Base-by-base conservation (phyloP, 768 basidiomycete species). In the Phylloporus rhodoxanthus region DNA sequence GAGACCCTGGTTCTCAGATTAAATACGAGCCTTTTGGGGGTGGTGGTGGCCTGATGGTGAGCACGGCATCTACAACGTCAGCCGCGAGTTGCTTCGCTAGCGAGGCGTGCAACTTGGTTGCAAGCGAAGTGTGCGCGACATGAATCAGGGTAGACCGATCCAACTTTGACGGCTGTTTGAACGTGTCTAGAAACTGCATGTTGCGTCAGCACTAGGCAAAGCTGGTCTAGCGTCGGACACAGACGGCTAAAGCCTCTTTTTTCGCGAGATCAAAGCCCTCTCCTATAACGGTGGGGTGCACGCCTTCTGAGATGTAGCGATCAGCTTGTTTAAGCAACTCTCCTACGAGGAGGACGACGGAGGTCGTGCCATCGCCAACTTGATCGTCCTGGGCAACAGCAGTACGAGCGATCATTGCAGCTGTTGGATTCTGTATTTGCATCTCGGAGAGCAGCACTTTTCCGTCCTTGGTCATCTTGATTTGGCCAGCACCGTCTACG, bases 381-480 rank as follows among this genome's bases (percentile, higher is more conserved):
- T 97, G 94, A 64, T 98, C 96, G 59, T 99, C 96, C 67, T 98
- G 96, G 3, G 96, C 95, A 20, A 97, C 95, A 13, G 96, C 96
- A 37, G 96, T 97, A 45, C 93, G 83, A 40, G 96, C 96, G 64
- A 99, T 92, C 91, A 99, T 95, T 28, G 96, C 94, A 15, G 96
- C 96, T 3, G 96, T 98, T 26, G 96, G 96, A 68, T 99, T 98
- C 72, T 91, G 88, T 60, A 99, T 99, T 73, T 98, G 96, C 96
- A 99, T 99, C 74, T 99, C 96, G 36, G 93, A 95, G 51, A 99
- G 77, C 48, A 99, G 72, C 36, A 97, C 95, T 73, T 99, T 99
- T 55, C 96, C 96, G 64, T 98, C 96, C 76, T 98, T 99, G 56
- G 96, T 98, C 90, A 99, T 94, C 79, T 98, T 99, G 70, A 99